Evolutionary conservation across 2,329 filamentous ascomycete genomes (phyloP), one percentile per base, ranked within the genome.

Genomic region (Bipolaris gigantea): DNA sequence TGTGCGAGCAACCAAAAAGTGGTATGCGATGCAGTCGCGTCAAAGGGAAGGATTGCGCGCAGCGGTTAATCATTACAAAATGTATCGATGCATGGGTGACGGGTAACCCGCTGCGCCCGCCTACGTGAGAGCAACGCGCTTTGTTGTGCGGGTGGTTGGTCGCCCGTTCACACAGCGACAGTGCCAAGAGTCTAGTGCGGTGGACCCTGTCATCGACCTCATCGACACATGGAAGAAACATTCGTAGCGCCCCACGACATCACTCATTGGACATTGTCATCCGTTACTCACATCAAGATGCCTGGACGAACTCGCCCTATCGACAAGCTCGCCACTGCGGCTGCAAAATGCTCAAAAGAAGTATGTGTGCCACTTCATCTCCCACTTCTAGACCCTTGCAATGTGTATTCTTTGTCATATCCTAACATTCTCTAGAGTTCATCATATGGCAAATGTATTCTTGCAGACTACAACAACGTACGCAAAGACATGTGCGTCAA

Each of bases 401-500:
- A 9, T 30, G n/a, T 21, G 15, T 25, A 15, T 30, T 33, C 16
- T 46, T 5, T 40, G 21, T 5, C 7, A 23, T 18, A 8, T 7
- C 27, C 32, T 53, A 13, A 53, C 25, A 38, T 16, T 10, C 5
- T 6, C 13, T 36, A 97, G 93, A 89, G 90, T 48, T 82, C 90
- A 2, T 80, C 84, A 11, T 99, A 97, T 70, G 94, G 93, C 62
- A 92, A 92, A 80, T 99, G 94, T 73, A 87, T 99, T 60, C 83
- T 93, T 46, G 85, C 85, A 35, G 93, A 97, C 71, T 97, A 96
- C 76, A 93, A 93, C 70, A 85, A 91, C 4, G 85, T 96, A 3
- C 84, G 92, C 65, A 96, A 96, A 71, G 90, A 97, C 71, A 94
- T 94, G 80, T 99, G 94, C 70, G 81, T 82, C 4, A 85, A 85